Evolutionary conservation across 2,329 filamentous ascomycete genomes (phyloP), one percentile per base, ranked within the genome.

Genomic region (Coniochaeta sp.): DNA sequence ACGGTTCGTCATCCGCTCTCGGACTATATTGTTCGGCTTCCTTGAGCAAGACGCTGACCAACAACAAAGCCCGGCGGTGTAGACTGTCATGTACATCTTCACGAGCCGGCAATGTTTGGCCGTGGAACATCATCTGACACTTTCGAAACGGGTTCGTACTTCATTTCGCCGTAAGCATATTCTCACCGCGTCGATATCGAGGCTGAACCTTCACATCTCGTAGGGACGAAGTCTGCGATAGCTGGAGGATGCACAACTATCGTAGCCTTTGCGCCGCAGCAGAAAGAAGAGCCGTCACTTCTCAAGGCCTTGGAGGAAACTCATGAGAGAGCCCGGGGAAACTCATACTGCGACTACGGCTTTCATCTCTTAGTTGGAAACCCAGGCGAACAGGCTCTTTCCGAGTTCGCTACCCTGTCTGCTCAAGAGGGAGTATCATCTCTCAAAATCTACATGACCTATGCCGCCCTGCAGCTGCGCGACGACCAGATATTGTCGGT

Each of bases 171-270:
- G n/a, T n/a, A n/a, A n/a, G n/a, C n/a, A n/a, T n/a, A n/a, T n/a
- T n/a, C n/a, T n/a, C n/a, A n/a, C n/a, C n/a, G n/a, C n/a, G 16
- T 34, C 26, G 10, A 55, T 6, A 30, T 10, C 16, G 36, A 56
- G 12, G 14, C 42, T 47, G 22, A 47, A n/a, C 5, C 19, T n/a
- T 12, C 38, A 9, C 3, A 19, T 26, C 24, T 70, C 58, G 66
- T 68, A 4, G 82, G 82, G 0, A 80, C 81, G 0, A 74, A 82
- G 9, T 80, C 77, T 24, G 83, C 83, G 4, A 75, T 86, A 58
- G 81, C 81, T 2, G 83, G 83, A 9, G 83, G 83, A 26, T 85
- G 78, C 4, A 87, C 84, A 0, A 85, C 84, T 0, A 73, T 86
- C 16, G 70, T 86, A 8, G 75, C 81, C 0, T 86, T 87, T 68